Percentiles rank a stretch among this genome's conserved stretches.
These are phyloP conservation scores for Carex parvula DNA, from an alignment of 176 grass and related monocot species.

Conservation along the genomic window DNA sequence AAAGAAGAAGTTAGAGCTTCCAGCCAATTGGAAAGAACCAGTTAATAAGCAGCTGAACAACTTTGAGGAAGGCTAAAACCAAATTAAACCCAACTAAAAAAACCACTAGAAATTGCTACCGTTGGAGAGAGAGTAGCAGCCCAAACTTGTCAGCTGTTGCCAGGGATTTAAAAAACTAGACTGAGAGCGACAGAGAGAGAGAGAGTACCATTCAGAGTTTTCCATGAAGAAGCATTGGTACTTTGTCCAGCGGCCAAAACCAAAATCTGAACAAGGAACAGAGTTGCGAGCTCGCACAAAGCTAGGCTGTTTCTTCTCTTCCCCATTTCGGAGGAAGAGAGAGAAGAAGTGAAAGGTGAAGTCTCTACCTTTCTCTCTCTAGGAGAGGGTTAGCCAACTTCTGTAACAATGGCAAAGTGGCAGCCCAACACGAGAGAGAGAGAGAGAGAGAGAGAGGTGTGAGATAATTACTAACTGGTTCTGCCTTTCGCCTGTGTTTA, in stretches of 20 bases:
- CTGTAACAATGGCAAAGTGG: slow-evolving; percentile 18
- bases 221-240: slow-evolving; percentile 22
- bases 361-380: slow-evolving; percentile 1
- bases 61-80: neutral
- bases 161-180: too few relatives aligned
- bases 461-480: neutral
- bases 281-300: neutral
- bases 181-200: neutral
- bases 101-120: neutral
- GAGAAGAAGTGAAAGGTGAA: neutral
- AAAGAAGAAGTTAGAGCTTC: slow-evolving; percentile 1
- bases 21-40: neutral
- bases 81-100: neutral
- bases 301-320: slow-evolving; percentile 7
- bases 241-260: slow-evolving; percentile 28
- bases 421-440: slow-evolving; percentile 16
- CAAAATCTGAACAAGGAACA: slow-evolving; percentile 33
- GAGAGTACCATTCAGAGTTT: slow-evolving; percentile 53
- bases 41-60: neutral
- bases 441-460: slow-evolving; percentile 10
- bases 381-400: neutral
- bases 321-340: slow-evolving; percentile 20
- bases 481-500: neutral
- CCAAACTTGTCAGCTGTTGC: too few relatives aligned
- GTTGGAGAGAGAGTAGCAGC: neutral